phyloP scores from a whole-genome alignment of 2,329 filamentous ascomycete genomes.

The Phyllosticta citrichinensis region DNA sequence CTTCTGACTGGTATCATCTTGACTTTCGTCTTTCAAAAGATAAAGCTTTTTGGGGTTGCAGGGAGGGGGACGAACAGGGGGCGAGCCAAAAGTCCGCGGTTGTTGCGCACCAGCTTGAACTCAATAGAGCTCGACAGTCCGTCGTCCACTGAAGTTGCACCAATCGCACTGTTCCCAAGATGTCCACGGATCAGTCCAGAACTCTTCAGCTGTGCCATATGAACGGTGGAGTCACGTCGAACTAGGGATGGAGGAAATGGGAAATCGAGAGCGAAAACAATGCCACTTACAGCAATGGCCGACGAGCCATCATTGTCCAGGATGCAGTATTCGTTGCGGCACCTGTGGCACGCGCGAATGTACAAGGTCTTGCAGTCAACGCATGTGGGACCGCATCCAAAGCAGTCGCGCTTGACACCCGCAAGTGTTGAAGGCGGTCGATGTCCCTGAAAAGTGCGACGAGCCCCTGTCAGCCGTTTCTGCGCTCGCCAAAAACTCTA shows the following conservation, averaged over 20 bases:
- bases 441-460: neutral
- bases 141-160: slow-evolving; percentile 26
- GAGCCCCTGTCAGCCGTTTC: slow-evolving; percentile 21
- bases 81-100: neutral
- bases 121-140: slow-evolving; percentile 28
- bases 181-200: neutral
- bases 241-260: neutral
- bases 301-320: slow-evolving; percentile 76
- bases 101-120: neutral
- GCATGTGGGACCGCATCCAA: slow-evolving; percentile 79
- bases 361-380: slow-evolving; percentile 61
- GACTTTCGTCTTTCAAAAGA: neutral
- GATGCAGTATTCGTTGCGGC: slow-evolving; percentile 71
- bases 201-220: neutral
- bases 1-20: neutral
- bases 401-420: slow-evolving; percentile 62
- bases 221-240: neutral
- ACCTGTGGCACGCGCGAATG: slow-evolving; percentile 61
- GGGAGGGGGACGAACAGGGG: neutral
- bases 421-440: slow-evolving; percentile 21
- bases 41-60: neutral
- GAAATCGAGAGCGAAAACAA: neutral
- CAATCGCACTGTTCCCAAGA: slow-evolving; percentile 26
- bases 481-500: slow-evolving; percentile 13
- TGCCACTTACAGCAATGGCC: slow-evolving; percentile 36